phyloP scores from a whole-genome alignment of 176 grass and related monocot species.

The Carex cristatella region DNA sequence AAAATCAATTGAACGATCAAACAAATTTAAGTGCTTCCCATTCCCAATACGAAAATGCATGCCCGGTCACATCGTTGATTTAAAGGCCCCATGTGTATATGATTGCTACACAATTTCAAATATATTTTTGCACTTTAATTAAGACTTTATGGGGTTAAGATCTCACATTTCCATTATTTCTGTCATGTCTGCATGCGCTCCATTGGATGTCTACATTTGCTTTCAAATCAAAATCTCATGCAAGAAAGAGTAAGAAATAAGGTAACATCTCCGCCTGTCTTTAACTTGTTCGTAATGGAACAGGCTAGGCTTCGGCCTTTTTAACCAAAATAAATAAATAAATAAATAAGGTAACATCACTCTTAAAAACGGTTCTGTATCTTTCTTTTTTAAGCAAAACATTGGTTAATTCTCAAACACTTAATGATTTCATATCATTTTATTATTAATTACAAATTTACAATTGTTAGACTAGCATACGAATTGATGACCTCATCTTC shows the following conservation, averaged over 20 bases:
- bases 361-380: too few relatives aligned
- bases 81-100: neutral
- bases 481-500: too few relatives aligned
- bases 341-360: neutral
- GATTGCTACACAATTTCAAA: neutral
- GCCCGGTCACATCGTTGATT: neutral
- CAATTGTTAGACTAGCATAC: too few relatives aligned
- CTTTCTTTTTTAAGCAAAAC: too few relatives aligned
- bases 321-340: too few relatives aligned
- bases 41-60: neutral
- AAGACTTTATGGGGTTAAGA: neutral
- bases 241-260: neutral
- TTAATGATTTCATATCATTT: too few relatives aligned
- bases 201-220: neutral
- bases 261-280: neutral
- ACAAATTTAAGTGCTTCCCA: neutral
- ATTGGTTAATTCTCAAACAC: too few relatives aligned
- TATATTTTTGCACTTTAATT: too few relatives aligned
- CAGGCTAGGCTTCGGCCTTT: too few relatives aligned
- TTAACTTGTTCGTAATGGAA: too few relatives aligned
- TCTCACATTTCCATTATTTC: neutral
- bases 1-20: neutral
- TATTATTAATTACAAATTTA: too few relatives aligned
- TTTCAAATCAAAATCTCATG: neutral
- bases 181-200: neutral